Evolutionary conservation across 305 asterid genomes (phyloP).

Genomic region (Fraxinus angustifolia): DNA sequence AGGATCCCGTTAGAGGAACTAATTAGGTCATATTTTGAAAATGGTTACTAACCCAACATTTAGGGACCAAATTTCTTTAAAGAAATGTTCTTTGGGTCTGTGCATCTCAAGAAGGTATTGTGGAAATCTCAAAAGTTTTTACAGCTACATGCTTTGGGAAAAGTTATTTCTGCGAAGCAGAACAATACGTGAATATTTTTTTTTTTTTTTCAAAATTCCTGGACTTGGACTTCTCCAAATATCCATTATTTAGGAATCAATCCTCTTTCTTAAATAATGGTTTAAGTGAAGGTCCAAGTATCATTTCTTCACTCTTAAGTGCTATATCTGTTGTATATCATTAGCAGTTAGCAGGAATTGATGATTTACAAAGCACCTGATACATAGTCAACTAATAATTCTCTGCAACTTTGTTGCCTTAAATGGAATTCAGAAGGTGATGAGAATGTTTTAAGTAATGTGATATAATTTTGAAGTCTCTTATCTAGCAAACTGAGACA

Average conservation of each 20-base stretch:
- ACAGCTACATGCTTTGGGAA: neutral
- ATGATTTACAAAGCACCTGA: neutral
- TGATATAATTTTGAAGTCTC: neutral
- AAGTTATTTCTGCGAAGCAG: neutral
- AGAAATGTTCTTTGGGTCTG: neutral
- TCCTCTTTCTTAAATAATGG: neutral
- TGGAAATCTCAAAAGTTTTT: neutral
- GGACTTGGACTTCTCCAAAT: neutral
- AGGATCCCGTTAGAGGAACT: neutral
- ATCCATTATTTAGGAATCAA: neutral
- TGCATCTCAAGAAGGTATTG: neutral
- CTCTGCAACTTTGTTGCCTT: constrained; percentile 3
- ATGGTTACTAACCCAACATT: neutral
- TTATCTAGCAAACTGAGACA: neutral
- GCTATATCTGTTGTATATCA: neutral
- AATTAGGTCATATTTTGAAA: neutral
- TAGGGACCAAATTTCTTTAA: neutral
- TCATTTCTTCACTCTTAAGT: neutral
- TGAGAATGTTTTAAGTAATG: neutral
- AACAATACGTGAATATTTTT: no score
- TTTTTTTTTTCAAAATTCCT: neutral
- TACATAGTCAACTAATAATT: neutral
- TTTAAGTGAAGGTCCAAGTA: neutral
- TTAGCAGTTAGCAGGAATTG: neutral
- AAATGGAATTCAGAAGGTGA: neutral